phyloP scores from a whole-genome alignment of 306 rosid genomes.

The Biancaea sappan region DNA sequence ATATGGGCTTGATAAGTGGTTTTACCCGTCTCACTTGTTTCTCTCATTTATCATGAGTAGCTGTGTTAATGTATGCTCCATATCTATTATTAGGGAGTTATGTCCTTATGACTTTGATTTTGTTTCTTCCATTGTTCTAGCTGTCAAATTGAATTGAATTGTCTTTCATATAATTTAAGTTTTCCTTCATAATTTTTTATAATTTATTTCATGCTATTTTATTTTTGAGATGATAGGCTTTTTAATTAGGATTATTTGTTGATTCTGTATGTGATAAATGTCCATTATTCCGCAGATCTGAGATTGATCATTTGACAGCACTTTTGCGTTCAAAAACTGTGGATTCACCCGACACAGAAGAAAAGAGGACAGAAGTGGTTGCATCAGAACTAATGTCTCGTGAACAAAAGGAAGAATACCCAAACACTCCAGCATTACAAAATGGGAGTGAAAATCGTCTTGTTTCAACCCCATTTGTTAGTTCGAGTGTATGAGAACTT shows the following conservation, averaged over 20 bases:
- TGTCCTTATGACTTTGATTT: conserved; percentile 13
- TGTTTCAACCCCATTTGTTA: conserved; percentile 48
- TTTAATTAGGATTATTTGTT: not conserved
- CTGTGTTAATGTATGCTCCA: not conserved
- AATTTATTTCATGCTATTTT: not conserved
- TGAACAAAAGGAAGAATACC: conserved; percentile 45
- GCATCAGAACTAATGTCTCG: conserved; percentile 44
- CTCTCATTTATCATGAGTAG: not conserved
- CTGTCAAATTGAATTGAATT: not conserved
- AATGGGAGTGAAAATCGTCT: conserved; percentile 45
- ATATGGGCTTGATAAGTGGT: not conserved
- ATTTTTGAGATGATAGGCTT: conserved; percentile 4
- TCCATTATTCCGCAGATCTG: conserved; percentile 61
- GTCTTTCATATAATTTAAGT: not conserved
- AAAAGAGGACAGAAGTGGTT: conserved; percentile 43
- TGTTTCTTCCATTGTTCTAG: not conserved
- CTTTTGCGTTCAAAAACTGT: conserved; percentile 75
- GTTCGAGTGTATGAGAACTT: conserved; percentile 56
- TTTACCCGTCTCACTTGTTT: not conserved
- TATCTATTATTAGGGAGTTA: not conserved
- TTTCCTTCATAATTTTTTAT: not conserved
- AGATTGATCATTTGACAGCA: conserved; percentile 83
- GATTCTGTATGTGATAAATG: conserved; percentile 22
- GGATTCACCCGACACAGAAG: conserved; percentile 52
- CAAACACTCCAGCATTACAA: conserved; percentile 39